Evolutionary conservation across 371 early-diverging fungal genomes (phyloP).

Genomic region (Quaeritorhiza haematococci): DNA sequence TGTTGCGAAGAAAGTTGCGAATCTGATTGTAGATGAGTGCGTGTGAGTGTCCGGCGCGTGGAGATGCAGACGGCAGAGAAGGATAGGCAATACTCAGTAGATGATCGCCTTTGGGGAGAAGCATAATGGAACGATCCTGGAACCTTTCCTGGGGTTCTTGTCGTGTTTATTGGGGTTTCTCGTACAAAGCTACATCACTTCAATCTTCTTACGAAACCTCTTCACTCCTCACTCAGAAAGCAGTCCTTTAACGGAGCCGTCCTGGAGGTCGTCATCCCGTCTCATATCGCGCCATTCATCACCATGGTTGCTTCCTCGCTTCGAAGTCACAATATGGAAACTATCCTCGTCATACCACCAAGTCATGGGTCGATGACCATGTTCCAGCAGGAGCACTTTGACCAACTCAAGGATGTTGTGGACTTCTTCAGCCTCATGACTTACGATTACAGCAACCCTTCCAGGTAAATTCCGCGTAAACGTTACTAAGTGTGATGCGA

Average conservation of each 20-base stretch:
- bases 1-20: constrained; percentile 32
- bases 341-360: constrained; percentile 52
- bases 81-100: too few relatives aligned
- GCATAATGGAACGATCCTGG: too few relatives aligned
- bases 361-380: constrained; percentile 25
- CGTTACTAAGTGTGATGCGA: too few relatives aligned
- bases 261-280: constrained; percentile 45
- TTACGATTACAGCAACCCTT: constrained; percentile 51
- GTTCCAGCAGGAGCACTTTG: constrained; percentile 30
- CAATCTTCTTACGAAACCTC: not conserved
- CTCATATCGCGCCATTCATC: constrained; percentile 35
- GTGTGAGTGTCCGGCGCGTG: constrained; percentile 10
- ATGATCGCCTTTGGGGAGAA: too few relatives aligned
- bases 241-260: constrained; percentile 54
- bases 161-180: too few relatives aligned
- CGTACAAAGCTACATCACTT: too few relatives aligned
- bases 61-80: not conserved
- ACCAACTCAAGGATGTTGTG: constrained; percentile 32
- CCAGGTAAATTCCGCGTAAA: constrained; percentile 32
- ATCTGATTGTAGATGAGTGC: constrained; percentile 27
- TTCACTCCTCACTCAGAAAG: constrained; percentile 24
- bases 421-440: constrained; percentile 61
- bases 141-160: too few relatives aligned
- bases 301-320: constrained; percentile 23
- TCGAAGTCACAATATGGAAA: constrained; percentile 22